A percentile compares a stretch with the other conserved stretches of the same genome.
These are phyloP conservation scores for Prinsepia uniflora DNA, from an alignment of 306 rosid species.

Conservation along the genomic window DNA sequence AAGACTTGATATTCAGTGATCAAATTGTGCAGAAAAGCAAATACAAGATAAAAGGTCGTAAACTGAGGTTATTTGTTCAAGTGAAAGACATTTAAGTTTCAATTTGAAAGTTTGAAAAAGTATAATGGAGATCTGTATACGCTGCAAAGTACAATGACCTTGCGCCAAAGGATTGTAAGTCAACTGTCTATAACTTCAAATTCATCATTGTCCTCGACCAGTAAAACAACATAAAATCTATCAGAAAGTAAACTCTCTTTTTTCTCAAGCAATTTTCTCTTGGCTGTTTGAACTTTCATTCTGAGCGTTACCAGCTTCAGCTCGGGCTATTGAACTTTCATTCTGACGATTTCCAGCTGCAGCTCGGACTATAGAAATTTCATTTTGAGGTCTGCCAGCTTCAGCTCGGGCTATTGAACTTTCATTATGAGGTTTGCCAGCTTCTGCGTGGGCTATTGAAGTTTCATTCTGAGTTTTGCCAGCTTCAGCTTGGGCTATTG, in stretches of 20 bases:
- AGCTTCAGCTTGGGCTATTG: no score
- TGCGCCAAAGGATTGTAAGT: slow-evolving; percentile 34
- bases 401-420: no score
- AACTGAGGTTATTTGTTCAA: slow-evolving; percentile 35
- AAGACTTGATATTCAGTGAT: no score
- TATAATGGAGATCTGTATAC: slow-evolving; percentile 31
- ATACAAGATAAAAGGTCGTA: no score
- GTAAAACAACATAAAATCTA: slow-evolving; percentile 20
- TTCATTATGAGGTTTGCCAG: background rate
- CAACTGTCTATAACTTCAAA: slow-evolving; percentile 31
- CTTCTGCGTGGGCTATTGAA: background rate
- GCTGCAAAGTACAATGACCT: slow-evolving; percentile 38
- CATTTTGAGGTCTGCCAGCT: no score
- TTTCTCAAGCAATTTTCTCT: slow-evolving; percentile 30
- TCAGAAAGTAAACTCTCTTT: slow-evolving; percentile 14
- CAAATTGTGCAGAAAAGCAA: no score
- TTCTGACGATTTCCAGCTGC: background rate
- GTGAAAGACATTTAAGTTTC: slow-evolving; percentile 25
- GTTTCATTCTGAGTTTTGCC: no score
- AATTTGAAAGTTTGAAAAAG: slow-evolving; percentile 21
- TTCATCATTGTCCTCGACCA: slow-evolving; percentile 38
- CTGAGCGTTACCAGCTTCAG: slow-evolving; percentile 32
- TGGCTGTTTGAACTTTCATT: slow-evolving; percentile 34
- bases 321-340: background rate
- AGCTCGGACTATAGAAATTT: background rate